Conservation (phyloP, 768 basidiomycete species). For the Boletus bicolor region DNA sequence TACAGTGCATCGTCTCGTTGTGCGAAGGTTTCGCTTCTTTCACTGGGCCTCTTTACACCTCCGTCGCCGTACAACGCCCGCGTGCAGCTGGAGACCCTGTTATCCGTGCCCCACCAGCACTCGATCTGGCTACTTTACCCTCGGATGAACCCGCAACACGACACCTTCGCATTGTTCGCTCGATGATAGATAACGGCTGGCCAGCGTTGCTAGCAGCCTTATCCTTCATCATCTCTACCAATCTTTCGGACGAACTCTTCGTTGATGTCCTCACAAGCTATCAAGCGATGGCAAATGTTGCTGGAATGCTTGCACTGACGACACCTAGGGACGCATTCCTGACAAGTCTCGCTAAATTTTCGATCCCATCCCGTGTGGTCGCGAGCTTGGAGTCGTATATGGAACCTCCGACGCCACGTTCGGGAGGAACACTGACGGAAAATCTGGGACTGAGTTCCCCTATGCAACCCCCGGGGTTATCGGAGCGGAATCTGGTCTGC, state of each 20-base stretch:
- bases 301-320: conserved; percentile 80
- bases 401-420: conserved; percentile 58
- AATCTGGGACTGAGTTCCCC: conserved; percentile 59
- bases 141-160: conserved; percentile 50
- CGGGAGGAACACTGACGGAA: conserved; percentile 57
- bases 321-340: conserved; percentile 95
- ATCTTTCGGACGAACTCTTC: conserved; percentile 90
- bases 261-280: conserved; percentile 79
- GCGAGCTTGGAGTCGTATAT: conserved; percentile 67
- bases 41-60: conserved; percentile 71
- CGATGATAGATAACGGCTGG: conserved; percentile 87
- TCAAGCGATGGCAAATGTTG: conserved; percentile 81
- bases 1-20: conserved; percentile 83
- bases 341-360: conserved; percentile 82
- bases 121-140: conserved; percentile 58
- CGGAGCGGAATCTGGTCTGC: conserved; percentile 88
- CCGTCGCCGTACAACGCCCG: conserved; percentile 64
- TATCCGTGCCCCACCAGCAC: conserved; percentile 68
- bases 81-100: conserved; percentile 60
- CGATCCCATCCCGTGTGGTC: conserved; percentile 88
- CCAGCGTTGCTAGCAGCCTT: conserved; percentile 88
- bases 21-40: conserved; percentile 82
- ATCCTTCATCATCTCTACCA: conserved; percentile 86
- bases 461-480: conserved; percentile 66
- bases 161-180: conserved; percentile 62